phyloP scores from a whole-genome alignment of 352 stramenopile species.

The Thalassiosira livingstoniorum region DNA sequence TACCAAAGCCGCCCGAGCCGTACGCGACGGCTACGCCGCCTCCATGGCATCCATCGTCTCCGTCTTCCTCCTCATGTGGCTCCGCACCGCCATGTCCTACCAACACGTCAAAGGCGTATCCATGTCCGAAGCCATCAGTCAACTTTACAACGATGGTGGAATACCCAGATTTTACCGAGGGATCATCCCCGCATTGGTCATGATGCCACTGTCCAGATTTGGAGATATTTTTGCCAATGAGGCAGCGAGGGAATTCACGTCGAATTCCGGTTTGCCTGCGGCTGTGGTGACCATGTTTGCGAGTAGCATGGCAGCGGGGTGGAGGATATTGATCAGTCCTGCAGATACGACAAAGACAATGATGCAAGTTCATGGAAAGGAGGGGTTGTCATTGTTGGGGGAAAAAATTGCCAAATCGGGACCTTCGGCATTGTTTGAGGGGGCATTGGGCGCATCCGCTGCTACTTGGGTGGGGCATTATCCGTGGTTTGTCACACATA shows the following conservation, averaged over 20 bases:
- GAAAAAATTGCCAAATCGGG: constrained; percentile 64
- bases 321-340: constrained; percentile 87
- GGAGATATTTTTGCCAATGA: constrained; percentile 82
- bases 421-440: constrained; percentile 79
- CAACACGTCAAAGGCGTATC: constrained; percentile 82
- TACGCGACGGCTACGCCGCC: constrained; percentile 51
- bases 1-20: constrained; percentile 47
- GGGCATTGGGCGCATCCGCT: constrained; percentile 75
- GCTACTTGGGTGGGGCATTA: constrained; percentile 76
- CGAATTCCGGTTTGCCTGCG: constrained; percentile 21
- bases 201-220: constrained; percentile 87
- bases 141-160: constrained; percentile 83
- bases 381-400: constrained; percentile 57
- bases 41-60: constrained; percentile 75
- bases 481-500: constrained; percentile 88
- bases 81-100: constrained; percentile 85
- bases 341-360: constrained; percentile 88
- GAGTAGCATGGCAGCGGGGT: constrained; percentile 80
- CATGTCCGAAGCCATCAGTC: constrained; percentile 65
- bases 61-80: constrained; percentile 85
- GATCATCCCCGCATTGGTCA: constrained; percentile 81
- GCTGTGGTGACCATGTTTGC: constrained; percentile 83
- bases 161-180: constrained; percentile 86
- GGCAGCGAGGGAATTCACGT: constrained; percentile 85
- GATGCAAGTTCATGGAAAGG: constrained; percentile 86